A percentile compares a stretch with the other conserved stretches of the same genome.
Evolutionary conservation across 139 green algal genomes (phyloP).

Genomic region (Chlorella sp.): DNA sequence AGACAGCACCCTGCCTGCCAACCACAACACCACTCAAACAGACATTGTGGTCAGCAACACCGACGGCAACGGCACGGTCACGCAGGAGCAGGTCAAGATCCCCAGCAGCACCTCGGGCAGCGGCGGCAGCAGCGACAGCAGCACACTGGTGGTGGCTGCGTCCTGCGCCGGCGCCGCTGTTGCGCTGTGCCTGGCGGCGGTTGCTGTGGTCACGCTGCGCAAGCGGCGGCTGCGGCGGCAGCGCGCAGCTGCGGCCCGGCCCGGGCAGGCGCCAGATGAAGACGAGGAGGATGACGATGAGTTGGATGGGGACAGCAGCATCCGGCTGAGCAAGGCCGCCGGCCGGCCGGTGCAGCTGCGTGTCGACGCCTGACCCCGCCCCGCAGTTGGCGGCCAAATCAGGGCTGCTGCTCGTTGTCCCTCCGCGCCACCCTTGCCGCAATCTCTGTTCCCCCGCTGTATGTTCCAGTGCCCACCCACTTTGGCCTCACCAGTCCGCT

Average conservation of each 20-base stretch:
- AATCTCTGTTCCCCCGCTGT: too few species aligned
- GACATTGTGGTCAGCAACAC: background rate
- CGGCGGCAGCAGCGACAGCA: constrained; percentile 13
- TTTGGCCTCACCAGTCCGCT: too few species aligned
- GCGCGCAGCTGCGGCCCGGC: background rate
- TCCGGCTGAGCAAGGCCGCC: background rate
- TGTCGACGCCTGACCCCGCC: background rate
- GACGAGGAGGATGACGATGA: background rate
- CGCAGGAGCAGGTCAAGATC: background rate
- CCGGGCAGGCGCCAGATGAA: too few species aligned
- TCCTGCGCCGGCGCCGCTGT: constrained; percentile 11
- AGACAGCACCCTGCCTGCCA: background rate
- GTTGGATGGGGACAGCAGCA: background rate
- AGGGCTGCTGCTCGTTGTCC: too few species aligned
- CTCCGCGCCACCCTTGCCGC: too few species aligned
- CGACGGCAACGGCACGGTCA: background rate
- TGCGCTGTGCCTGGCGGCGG: background rate
- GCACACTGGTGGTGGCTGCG: constrained; percentile 15
- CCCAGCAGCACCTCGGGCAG: background rate
- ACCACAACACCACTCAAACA: background rate
- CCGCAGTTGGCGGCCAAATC: too few species aligned
- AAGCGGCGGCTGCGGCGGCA: constrained; percentile 19
- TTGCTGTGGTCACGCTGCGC: constrained; percentile 7
- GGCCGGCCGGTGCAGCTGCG: background rate
- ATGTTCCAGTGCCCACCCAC: too few species aligned